Base-by-base conservation (phyloP, 352 stramenopile genomes). In the Globisporangium ultimum region DNA sequence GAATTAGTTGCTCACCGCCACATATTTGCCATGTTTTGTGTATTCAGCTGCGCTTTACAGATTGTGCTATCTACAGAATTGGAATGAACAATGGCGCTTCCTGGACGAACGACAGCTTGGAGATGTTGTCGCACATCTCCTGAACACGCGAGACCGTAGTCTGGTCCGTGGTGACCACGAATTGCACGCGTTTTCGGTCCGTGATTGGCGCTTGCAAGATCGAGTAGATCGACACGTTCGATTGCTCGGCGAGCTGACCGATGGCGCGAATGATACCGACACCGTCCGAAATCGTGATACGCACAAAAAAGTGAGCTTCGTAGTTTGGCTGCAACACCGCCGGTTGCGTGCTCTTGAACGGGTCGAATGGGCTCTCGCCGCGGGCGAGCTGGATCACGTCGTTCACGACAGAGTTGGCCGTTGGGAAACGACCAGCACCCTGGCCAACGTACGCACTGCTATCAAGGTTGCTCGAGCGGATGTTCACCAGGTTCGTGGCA, bases 191-290 rank as follows among this genome's bases (percentile, higher is more conserved):
- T 60, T 89, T 76, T 43, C 79, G 84, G 73, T 97, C 96, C 17
- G 87, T 80, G 52, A 98, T 97, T 9, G 95, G 95, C 64, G 97
- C 97, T 70, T 98, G 95, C 48, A 99, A 74, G 67, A 99, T 98
- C 54, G 95, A 97, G 82, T 98, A 96, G 73, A 99, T 98, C 34
- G 91, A 98, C 42, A 99, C 95, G 52, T 89, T 88, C 67, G 95
- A 83, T 60, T 97, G 81, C 73, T 98, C 96, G 42, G 94, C 97
- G 60, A 98, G 70, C 64, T 98, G 88, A 38, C 96, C 96, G 38
- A 98, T 95, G 59, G 93, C 78, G 60, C 93, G 81, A 57, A 98
- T 98, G 67, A 99, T 97, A 41, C 96, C 96, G 46, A 98, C 74
- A 48, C 80, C 78, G 70, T 98, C 95, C 24, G 77, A 74, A 68